Conservation (phyloP, 495 filamentous ascomycete genomes). For the Neurospora intermedia region DNA sequence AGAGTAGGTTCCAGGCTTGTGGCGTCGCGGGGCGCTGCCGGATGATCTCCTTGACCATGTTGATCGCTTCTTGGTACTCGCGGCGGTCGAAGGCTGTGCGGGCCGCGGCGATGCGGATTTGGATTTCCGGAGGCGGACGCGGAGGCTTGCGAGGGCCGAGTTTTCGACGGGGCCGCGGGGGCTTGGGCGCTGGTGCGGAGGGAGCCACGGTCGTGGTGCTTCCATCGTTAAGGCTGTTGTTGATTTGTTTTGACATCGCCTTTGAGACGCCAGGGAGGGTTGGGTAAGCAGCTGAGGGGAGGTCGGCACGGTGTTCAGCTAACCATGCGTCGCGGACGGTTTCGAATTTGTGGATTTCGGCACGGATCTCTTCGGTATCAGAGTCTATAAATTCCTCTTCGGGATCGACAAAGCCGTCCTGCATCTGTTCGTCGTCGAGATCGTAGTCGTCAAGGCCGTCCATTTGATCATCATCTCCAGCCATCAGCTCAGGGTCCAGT, state of each 20-base stretch:
- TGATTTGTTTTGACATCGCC: constrained; percentile 4
- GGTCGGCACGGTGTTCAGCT: constrained; percentile 18
- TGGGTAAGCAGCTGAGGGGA: not conserved
- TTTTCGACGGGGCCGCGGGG: not conserved
- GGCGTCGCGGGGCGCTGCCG: constrained; percentile 77
- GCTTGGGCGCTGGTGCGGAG: not conserved
- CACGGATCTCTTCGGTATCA: constrained; percentile 25
- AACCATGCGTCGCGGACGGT: constrained; percentile 23
- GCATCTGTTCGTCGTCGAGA: constrained; percentile 14
- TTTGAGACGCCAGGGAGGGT: not conserved
- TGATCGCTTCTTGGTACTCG: constrained; percentile 52
- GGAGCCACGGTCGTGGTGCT: not conserved
- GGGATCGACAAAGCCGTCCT: constrained; percentile 11
- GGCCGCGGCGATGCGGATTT: constrained; percentile 57
- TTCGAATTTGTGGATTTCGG: constrained; percentile 26
- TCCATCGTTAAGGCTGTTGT: not conserved
- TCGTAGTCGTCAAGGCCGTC: constrained; percentile 9
- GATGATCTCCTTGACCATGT: constrained; percentile 56
- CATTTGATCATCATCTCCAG: constrained; percentile 1
- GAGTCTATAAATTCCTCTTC: constrained; percentile 16
- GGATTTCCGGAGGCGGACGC: constrained; percentile 66
- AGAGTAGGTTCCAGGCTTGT: constrained; percentile 63
- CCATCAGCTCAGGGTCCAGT: not conserved
- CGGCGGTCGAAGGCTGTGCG: constrained; percentile 57
- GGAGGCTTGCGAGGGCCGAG: constrained; percentile 60